A percentile compares a stretch with the other conserved stretches of the same genome.
Evolutionary conservation across 345 rosid species (phyloP).

Genomic region (Eucalyptus lansdowneana): DNA sequence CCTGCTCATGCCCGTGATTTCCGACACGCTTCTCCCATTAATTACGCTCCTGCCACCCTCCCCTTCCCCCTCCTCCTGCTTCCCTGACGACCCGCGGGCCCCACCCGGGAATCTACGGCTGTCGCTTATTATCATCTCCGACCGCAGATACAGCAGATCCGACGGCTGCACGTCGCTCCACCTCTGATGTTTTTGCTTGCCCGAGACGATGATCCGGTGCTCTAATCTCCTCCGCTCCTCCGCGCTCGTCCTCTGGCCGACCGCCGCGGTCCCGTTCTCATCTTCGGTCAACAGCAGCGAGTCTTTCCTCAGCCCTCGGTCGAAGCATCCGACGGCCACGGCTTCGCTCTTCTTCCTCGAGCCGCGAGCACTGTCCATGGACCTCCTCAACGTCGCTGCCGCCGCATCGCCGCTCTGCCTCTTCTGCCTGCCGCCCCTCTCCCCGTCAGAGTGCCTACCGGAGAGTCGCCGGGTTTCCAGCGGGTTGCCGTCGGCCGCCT

Average conservation of each 20-base stretch:
- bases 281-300: constrained; percentile 24
- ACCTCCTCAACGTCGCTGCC: constrained; percentile 22
- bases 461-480: constrained; percentile 23
- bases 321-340: constrained; percentile 30
- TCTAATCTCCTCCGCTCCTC: constrained; percentile 31
- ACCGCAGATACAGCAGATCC: constrained; percentile 54
- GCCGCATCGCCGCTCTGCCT: constrained; percentile 27
- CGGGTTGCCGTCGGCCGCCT: background rate
- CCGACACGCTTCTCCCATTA: constrained; percentile 66
- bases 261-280: background rate
- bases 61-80: background rate
- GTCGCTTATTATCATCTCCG: constrained; percentile 56
- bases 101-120: constrained; percentile 8
- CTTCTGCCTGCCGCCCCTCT: constrained; percentile 7
- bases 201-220: constrained; percentile 67
- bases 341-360: constrained; percentile 7
- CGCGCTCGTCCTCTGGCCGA: background rate
- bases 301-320: constrained; percentile 46
- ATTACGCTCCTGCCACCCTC: constrained; percentile 40
- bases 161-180: constrained; percentile 85
- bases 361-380: constrained; percentile 30
- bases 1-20: constrained; percentile 57
- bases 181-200: constrained; percentile 13
- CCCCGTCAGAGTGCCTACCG: constrained; percentile 72
- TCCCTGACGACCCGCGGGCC: background rate